Evolutionary conservation across 164 flowering plant genomes (phyloP).

Genomic region (Macadamia tetraphylla): DNA sequence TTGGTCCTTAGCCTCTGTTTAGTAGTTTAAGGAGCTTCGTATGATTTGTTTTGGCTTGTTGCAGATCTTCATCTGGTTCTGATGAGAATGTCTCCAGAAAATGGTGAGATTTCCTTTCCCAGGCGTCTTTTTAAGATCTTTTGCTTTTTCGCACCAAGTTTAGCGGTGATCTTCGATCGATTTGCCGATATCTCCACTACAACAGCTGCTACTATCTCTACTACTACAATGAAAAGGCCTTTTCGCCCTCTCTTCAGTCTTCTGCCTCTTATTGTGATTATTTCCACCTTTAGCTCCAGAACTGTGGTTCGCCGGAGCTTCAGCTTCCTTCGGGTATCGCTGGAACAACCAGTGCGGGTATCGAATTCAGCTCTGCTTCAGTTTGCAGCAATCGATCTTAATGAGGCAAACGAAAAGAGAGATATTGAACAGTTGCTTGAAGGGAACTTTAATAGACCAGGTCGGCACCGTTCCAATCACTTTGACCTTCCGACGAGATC

Average conservation of each 20-base stretch:
- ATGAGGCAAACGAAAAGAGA: slow-evolving; percentile 35
- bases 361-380: slow-evolving; percentile 62
- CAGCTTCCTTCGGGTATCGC: slow-evolving; percentile 3
- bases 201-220: too few relatives aligned
- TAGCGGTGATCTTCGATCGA: slow-evolving; percentile 9
- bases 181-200: slow-evolving; percentile 5
- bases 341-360: slow-evolving; percentile 7
- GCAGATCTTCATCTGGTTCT: not conserved
- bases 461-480: slow-evolving; percentile 35
- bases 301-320: slow-evolving; percentile 25
- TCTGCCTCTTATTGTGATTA: slow-evolving; percentile 37
- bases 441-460: slow-evolving; percentile 38
- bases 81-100: slow-evolving; percentile 13
- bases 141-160: slow-evolving; percentile 7
- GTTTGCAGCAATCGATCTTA: slow-evolving; percentile 55
- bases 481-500: slow-evolving; percentile 21
- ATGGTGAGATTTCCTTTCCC: slow-evolving; percentile 16
- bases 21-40: too few relatives aligned
- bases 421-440: slow-evolving; percentile 63
- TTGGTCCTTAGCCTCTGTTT: too few relatives aligned
- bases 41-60: not conserved
- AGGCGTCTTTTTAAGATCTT: slow-evolving; percentile 7
- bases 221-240: slow-evolving; percentile 45
- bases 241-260: slow-evolving; percentile 42
- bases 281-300: slow-evolving; percentile 35